Percentiles rank a stretch among this genome's conserved stretches.
Conservation (phyloP, 176 grass and related monocot genomes). For the Cenchrus americanus region DNA sequence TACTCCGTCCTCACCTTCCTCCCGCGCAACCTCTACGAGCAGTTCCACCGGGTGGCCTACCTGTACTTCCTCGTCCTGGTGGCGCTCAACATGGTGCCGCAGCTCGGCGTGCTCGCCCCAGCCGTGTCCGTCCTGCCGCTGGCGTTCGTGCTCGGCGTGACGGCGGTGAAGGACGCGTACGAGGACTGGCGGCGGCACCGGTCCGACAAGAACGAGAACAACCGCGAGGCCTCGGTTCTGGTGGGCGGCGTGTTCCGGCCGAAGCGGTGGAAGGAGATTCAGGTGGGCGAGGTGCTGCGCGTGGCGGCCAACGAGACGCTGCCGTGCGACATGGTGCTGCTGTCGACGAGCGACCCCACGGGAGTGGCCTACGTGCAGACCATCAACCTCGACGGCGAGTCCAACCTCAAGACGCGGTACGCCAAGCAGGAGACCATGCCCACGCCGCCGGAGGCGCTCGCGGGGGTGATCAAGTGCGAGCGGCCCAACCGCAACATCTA, state of each 20-base stretch:
- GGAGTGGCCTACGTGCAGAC: constrained; percentile 93
- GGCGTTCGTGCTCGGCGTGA: constrained; percentile 80
- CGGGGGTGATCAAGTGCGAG: constrained; percentile 79
- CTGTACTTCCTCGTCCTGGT: constrained; percentile 81
- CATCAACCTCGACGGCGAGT: constrained; percentile 98
- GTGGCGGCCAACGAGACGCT: constrained; percentile 67
- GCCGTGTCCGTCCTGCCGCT: constrained; percentile 64
- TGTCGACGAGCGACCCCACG: constrained; percentile 88
- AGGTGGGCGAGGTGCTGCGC: constrained; percentile 69
- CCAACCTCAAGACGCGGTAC: constrained; percentile 93
- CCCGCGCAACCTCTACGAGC: constrained; percentile 94
- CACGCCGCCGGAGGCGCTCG: constrained; percentile 38
- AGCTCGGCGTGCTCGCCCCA: constrained; percentile 71
- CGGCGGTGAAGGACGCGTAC: constrained; percentile 90
- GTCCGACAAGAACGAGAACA: constrained; percentile 84
- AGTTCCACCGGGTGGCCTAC: constrained; percentile 91
- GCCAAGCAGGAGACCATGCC: constrained; percentile 81
- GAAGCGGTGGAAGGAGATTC: constrained; percentile 77
- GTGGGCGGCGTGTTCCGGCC: constrained; percentile 55
- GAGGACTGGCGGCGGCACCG: constrained; percentile 94
- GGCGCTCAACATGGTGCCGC: constrained; percentile 76
- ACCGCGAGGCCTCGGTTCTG: constrained; percentile 48
- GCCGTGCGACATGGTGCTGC: constrained; percentile 92
- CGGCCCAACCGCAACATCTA: constrained; percentile 91
- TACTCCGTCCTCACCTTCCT: constrained; percentile 84